Evolutionary conservation across 176 grass and related monocot genomes (phyloP).

Genomic region (Triticum turgidum): DNA sequence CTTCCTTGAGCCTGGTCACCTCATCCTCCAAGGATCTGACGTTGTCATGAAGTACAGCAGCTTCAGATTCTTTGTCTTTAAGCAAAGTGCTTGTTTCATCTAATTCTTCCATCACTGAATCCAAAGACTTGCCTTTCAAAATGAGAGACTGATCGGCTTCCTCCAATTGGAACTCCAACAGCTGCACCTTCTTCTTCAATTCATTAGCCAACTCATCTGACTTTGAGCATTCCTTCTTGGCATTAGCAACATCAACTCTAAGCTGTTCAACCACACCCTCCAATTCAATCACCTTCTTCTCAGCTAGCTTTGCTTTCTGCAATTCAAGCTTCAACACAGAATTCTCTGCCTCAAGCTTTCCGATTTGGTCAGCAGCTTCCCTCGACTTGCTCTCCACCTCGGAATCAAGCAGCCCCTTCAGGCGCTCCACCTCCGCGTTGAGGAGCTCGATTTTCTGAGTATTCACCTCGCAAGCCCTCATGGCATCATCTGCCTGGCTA

Average conservation of each 20-base stretch:
- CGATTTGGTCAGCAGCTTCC: constrained; percentile 38
- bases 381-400: constrained; percentile 41
- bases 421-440: constrained; percentile 46
- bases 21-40: constrained; percentile 65
- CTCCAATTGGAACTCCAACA: constrained; percentile 63
- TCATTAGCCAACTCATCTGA: constrained; percentile 40
- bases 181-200: constrained; percentile 55
- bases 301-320: constrained; percentile 47
- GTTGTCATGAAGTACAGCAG: constrained; percentile 53
- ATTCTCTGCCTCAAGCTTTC: constrained; percentile 51
- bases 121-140: constrained; percentile 53
- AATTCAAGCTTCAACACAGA: constrained; percentile 41
- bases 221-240: constrained; percentile 36
- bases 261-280: constrained; percentile 53
- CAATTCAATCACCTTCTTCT: constrained; percentile 43
- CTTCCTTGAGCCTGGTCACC: constrained; percentile 46
- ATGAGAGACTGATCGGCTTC: constrained; percentile 60
- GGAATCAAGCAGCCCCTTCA: constrained; percentile 57
- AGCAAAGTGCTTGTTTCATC: constrained; percentile 59
- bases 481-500: constrained; percentile 60
- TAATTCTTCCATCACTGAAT: constrained; percentile 58
- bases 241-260: constrained; percentile 41
- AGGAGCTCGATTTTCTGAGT: constrained; percentile 56
- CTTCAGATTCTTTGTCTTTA: constrained; percentile 57
- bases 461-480: constrained; percentile 51